Evolutionary conservation across 2,329 filamentous ascomycete genomes (phyloP).

Genomic region (Juglanconis juglandina): DNA sequence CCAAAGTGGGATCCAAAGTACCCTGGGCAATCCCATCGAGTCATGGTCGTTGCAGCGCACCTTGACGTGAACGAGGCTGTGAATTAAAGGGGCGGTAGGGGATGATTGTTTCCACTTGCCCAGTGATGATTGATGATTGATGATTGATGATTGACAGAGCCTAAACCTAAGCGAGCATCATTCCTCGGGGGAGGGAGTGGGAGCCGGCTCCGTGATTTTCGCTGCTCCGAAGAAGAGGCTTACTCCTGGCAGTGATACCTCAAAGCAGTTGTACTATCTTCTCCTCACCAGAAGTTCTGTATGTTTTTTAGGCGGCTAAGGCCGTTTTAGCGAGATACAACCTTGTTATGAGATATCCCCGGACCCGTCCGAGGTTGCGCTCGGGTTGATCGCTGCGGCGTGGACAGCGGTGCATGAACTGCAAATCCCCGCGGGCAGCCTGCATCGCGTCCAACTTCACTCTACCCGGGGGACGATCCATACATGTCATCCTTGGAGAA

Average conservation of each 20-base stretch:
- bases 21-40: background rate
- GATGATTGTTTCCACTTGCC: background rate
- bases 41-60: background rate
- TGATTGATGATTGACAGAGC: background rate
- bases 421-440: background rate
- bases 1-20: too few relatives aligned
- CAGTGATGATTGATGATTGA: background rate
- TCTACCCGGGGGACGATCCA: background rate
- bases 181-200: background rate
- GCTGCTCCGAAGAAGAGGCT: background rate
- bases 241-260: background rate
- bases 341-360: background rate
- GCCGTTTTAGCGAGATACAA: background rate
- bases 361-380: background rate
- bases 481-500: background rate
- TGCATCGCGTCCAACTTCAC: background rate
- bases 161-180: background rate
- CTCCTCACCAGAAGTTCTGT: background rate
- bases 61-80: background rate
- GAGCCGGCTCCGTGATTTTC: background rate
- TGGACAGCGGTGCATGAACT: conserved; percentile 1
- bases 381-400: background rate
- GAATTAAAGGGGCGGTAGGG: background rate
- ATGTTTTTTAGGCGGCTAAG: background rate
- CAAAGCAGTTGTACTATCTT: too few relatives aligned